A percentile compares a stretch with the other conserved stretches of the same genome.
These are phyloP conservation scores for Geranium brycei DNA, from an alignment of 345 rosid genomes.

Conservation along the genomic window DNA sequence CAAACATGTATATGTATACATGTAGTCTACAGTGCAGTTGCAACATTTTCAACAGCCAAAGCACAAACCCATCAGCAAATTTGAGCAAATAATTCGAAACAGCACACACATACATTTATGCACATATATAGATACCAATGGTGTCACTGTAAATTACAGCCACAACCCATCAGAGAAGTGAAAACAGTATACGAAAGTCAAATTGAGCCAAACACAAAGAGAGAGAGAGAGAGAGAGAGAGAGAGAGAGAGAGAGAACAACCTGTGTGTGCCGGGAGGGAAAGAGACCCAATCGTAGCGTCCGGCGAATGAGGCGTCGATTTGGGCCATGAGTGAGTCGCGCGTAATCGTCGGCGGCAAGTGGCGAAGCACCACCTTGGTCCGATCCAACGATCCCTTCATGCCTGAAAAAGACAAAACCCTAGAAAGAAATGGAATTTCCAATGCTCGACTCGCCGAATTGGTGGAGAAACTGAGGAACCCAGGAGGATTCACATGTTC, in stretches of 20 bases:
- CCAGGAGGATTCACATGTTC: not conserved
- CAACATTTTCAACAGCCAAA: not conserved
- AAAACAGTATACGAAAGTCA: not conserved
- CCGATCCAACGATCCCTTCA: slow-evolving; percentile 50
- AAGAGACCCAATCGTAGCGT: slow-evolving; percentile 54
- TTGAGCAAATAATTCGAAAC: not conserved
- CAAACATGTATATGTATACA: too few species aligned
- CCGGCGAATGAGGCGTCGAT: slow-evolving; percentile 38
- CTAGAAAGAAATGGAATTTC: slow-evolving; percentile 4
- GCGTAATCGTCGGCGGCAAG: slow-evolving; percentile 53
- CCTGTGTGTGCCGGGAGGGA: slow-evolving; percentile 55
- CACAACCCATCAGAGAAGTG: not conserved
- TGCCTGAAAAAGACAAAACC: slow-evolving; percentile 17
- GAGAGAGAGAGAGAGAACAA: slow-evolving; percentile 10
- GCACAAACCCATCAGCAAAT: not conserved
- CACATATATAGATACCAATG: not conserved
- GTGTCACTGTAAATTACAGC: not conserved
- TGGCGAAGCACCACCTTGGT: slow-evolving; percentile 66
- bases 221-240: not conserved
- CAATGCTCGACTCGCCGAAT: not conserved
- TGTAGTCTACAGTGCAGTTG: too few species aligned
- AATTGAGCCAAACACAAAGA: not conserved
- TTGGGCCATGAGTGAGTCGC: slow-evolving; percentile 35
- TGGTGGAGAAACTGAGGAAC: not conserved
- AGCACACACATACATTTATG: not conserved